A percentile compares a stretch with the other conserved stretches of the same genome.
Evolutionary conservation across 257 asterid species (phyloP).

Genomic region (Solanum stenotomum): DNA sequence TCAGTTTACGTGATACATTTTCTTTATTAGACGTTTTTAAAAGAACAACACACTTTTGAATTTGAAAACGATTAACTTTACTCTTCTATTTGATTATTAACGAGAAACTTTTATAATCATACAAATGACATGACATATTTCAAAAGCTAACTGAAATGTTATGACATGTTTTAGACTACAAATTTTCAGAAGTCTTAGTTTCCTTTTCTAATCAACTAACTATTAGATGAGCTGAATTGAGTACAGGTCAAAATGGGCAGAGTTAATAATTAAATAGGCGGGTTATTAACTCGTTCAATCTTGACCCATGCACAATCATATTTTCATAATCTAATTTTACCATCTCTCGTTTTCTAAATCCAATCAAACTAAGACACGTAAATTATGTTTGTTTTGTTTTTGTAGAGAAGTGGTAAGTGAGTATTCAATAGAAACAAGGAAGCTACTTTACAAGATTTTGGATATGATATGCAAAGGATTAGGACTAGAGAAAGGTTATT

Average conservation of each 20-base stretch:
- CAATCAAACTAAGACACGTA: not conserved
- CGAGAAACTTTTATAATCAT: not conserved
- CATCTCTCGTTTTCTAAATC: not conserved
- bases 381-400: not conserved
- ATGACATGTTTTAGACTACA: not conserved
- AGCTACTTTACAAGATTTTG: conserved; percentile 25
- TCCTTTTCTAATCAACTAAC: not conserved
- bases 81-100: not conserved
- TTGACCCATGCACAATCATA: not conserved
- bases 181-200: not conserved
- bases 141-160: not conserved
- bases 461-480: conserved; percentile 46
- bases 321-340: not conserved
- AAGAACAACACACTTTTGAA: not conserved
- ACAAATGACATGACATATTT: not conserved
- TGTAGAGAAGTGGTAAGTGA: conserved; percentile 15
- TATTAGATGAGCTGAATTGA: not conserved
- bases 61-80: not conserved
- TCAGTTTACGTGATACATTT: not conserved
- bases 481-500: conserved; percentile 27
- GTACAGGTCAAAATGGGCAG: not conserved
- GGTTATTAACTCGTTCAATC: not conserved
- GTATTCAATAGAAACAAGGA: conserved; percentile 33
- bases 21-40: not conserved
- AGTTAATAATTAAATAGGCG: not conserved